These are phyloP conservation scores for Coniophora puteana DNA, from an alignment of 1,284 basidiomycete species.

Conservation along the genomic window DNA sequence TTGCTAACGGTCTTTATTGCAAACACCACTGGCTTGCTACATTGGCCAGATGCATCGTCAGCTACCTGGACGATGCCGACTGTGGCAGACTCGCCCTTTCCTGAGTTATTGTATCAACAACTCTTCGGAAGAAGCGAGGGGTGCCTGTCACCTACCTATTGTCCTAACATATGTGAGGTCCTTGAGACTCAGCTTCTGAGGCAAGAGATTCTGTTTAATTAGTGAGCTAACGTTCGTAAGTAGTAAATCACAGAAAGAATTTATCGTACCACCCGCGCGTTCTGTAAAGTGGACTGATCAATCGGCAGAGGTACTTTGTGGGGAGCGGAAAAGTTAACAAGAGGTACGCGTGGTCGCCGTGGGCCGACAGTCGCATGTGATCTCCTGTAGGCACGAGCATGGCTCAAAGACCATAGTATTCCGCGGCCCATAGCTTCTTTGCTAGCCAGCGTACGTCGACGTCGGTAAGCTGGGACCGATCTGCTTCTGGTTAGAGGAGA, in stretches of 20 bases:
- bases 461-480: too few species aligned
- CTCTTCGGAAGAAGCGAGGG: neutral
- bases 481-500: too few species aligned
- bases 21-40: slow-evolving; percentile 30
- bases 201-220: slow-evolving; percentile 27
- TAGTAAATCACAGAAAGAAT: neutral
- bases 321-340: too few species aligned
- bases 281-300: neutral
- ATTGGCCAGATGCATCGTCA: slow-evolving; percentile 17
- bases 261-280: neutral
- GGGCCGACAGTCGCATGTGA: too few species aligned
- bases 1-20: slow-evolving; percentile 42
- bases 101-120: slow-evolving; percentile 20
- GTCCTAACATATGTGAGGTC: slow-evolving; percentile 38
- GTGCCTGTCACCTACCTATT: slow-evolving; percentile 28
- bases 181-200: slow-evolving; percentile 25
- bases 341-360: too few species aligned
- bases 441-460: neutral
- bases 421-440: slow-evolving; percentile 7
- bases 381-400: slow-evolving; percentile 4
- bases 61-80: slow-evolving; percentile 38
- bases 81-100: slow-evolving; percentile 34
- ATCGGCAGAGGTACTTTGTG: slow-evolving; percentile 1
- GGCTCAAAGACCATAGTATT: slow-evolving; percentile 6
- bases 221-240: slow-evolving; percentile 3